phyloP scores from a whole-genome alignment of 208 protist species.

The Strigomonas galati region DNA sequence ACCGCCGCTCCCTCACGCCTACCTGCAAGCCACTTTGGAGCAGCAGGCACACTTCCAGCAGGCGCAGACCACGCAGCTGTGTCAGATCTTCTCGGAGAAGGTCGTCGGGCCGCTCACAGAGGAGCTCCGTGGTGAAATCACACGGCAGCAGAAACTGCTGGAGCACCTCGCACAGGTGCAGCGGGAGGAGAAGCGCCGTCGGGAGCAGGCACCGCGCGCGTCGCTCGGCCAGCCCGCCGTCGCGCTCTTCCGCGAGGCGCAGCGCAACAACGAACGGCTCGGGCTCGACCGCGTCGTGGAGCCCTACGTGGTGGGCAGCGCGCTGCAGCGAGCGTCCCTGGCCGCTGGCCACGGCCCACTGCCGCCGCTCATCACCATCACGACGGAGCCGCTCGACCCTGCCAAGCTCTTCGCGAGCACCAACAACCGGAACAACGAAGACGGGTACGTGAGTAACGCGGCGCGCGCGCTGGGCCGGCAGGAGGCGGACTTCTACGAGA shows the following conservation, averaged over 20 bases:
- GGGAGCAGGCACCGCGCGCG: constrained; percentile 28
- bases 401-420: no score
- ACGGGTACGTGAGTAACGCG: not conserved
- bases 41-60: not conserved
- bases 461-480: constrained; percentile 17
- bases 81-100: not conserved
- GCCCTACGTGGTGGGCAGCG: constrained; percentile 17
- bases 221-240: constrained; percentile 19
- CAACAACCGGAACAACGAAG: no score
- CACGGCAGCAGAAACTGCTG: constrained; percentile 46
- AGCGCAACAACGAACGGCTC: not conserved
- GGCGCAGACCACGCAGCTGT: not conserved
- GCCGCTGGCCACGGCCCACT: constrained; percentile 14
- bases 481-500: constrained; percentile 42
- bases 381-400: constrained; percentile 13
- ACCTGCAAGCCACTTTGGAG: not conserved
- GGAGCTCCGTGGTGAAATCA: constrained; percentile 46
- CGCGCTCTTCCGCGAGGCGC: not conserved
- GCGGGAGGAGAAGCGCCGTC: constrained; percentile 31
- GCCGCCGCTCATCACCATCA: constrained; percentile 44
- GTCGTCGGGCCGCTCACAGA: constrained; percentile 20
- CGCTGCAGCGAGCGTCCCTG: constrained; percentile 6
- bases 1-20: not conserved
- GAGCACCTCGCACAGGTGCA: constrained; percentile 44
- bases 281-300: constrained; percentile 18